Base-by-base conservation (phyloP, 768 basidiomycete species). In the Myochromella boudieri region DNA sequence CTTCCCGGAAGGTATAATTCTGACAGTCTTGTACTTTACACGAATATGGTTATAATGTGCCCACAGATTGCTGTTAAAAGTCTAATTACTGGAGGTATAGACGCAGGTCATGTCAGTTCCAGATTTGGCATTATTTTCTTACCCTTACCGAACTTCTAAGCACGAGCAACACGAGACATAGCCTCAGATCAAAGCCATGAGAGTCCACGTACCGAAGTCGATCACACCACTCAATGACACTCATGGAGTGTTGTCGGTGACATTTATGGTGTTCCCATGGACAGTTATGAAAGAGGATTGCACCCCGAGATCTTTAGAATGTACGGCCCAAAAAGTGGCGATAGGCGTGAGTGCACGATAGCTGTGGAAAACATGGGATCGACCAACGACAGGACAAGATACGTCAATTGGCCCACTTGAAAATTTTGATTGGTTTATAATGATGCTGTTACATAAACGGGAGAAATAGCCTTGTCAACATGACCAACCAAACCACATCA, bases 181-280 rank as follows among this genome's bases (percentile, higher is more conserved):
- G 21, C 15, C 8, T n/a, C 18, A 24, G 25, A 28, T 26, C 25
- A n/a, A 22, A 10, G 12, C 3, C 41, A 29, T 42, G 41, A 42
- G 41, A 42, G 41, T 42, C 28, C 29, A 20, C 41, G 4, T 9
- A 29, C 29, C 42, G 10, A 12, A 33, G 42, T 31, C 24, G 29
- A 42, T 42, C 42, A 32, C 42, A 32, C 11, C 28, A 33, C 18
- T 42, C 20, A 33, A 29, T 28, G 29, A 32, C 28, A 33, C 18
- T 42, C 20, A 33, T 42, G 42, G 29, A 32, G 20, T 31, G 42
- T 32, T 20, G 29, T 42, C 29, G 28, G 29, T 31, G 42, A 42
- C 29, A 31, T 42, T 42, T 12, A 21, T 3, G 6, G 28, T 31
- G n/a, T 42, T 42, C 41, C 42, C 42, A 42, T 42, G 42, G 31